Percentiles rank a stretch among this genome's conserved stretches.
Evolutionary conservation across 768 basidiomycete species (phyloP).

Genomic region (Xerocomus spinulosus): DNA sequence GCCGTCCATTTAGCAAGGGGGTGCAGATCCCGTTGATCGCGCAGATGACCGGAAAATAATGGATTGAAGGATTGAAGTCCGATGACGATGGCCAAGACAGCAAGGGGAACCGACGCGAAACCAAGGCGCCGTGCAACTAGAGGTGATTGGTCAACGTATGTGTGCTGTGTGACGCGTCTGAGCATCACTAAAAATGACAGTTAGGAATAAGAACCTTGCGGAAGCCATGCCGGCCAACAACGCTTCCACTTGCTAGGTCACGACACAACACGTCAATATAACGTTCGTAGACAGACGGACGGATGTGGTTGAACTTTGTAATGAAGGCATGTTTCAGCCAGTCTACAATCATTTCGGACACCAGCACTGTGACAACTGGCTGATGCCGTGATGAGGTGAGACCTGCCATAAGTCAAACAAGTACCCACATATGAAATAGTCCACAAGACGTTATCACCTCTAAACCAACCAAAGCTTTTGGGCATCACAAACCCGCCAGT

Average conservation of each 20-base stretch:
- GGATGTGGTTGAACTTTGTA: conserved; percentile 98
- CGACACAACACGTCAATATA: conserved; percentile 94
- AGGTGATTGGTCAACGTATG: conserved; percentile 94
- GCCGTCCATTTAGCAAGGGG: conserved; percentile 56
- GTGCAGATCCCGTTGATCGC: conserved; percentile 38
- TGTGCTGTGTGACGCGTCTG: conserved; percentile 46
- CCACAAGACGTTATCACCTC: conserved; percentile 74
- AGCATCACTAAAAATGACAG: background rate
- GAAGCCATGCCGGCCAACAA: conserved; percentile 59
- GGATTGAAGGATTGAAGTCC: conserved; percentile 67
- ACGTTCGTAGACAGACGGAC: conserved; percentile 90
- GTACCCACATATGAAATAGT: conserved; percentile 82
- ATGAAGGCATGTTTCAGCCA: conserved; percentile 99
- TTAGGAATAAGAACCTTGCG: conserved; percentile 52
- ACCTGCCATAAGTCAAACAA: background rate
- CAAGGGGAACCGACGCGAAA: conserved; percentile 88
- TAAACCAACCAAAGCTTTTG: conserved; percentile 80
- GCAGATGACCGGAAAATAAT: conserved; percentile 47
- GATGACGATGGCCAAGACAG: conserved; percentile 74
- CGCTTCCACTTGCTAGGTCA: conserved; percentile 79
- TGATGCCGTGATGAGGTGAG: conserved; percentile 28
- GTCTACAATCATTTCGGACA: conserved; percentile 92
- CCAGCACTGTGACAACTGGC: conserved; percentile 89
- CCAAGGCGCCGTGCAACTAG: conserved; percentile 90
- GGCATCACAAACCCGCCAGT: conserved; percentile 67